Conservation (phyloP, 805 yeast genomes). For the Metschnikowia cerradonensis region DNA sequence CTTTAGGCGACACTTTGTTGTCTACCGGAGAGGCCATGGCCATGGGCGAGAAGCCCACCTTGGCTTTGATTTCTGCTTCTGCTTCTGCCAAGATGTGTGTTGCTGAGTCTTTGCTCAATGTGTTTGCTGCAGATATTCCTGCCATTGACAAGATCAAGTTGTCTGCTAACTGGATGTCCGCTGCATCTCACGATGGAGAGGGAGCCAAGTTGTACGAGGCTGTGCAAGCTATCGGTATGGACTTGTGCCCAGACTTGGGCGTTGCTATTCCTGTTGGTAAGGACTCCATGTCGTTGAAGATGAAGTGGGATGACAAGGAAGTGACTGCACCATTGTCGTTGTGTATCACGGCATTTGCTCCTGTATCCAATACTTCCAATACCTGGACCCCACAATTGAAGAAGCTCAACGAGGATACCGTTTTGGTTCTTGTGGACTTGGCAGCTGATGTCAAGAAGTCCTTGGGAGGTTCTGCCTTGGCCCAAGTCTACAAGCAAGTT, state of each 20-base stretch:
- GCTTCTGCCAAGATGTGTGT: slow-evolving; percentile 95
- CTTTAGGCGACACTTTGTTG: slow-evolving; percentile 69
- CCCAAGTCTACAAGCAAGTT: slow-evolving; percentile 87
- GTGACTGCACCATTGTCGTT: slow-evolving; percentile 94
- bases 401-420: slow-evolving; percentile 47
- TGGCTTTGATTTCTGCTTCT: slow-evolving; percentile 82
- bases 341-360: slow-evolving; percentile 86
- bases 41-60: slow-evolving; percentile 92
- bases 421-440: slow-evolving; percentile 76
- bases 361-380: slow-evolving; percentile 75
- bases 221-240: slow-evolving; percentile 92
- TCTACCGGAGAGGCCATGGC: slow-evolving; percentile 95
- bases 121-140: slow-evolving; percentile 85
- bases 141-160: slow-evolving; percentile 71
- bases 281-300: slow-evolving; percentile 98
- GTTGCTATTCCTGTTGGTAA: slow-evolving; percentile 95
- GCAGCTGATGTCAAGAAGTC: slow-evolving; percentile 51
- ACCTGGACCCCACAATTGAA: slow-evolving; percentile 94
- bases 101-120: slow-evolving; percentile 87
- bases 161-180: slow-evolving; percentile 99
- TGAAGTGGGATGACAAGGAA: slow-evolving; percentile 92
- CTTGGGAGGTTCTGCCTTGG: slow-evolving; percentile 90
- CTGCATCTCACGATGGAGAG: slow-evolving; percentile 92
- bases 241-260: slow-evolving; percentile 89
- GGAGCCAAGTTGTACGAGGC: slow-evolving; percentile 95